phyloP scores from a whole-genome alignment of 140 eudicot species.

The Flaveria floridana region DNA sequence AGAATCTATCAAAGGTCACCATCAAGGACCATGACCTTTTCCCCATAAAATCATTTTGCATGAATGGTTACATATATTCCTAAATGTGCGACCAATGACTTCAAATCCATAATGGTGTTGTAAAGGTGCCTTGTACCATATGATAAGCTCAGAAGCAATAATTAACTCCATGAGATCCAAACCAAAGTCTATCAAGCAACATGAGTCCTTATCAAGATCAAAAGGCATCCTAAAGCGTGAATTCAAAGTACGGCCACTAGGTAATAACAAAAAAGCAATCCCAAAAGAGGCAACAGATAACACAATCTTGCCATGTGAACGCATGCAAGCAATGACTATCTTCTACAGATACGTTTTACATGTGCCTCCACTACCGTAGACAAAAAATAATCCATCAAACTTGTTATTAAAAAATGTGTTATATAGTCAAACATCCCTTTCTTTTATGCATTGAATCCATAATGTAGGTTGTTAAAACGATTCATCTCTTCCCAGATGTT shows the following conservation, averaged over 20 bases:
- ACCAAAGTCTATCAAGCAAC: not conserved
- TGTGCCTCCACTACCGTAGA: not conserved
- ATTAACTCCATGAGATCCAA: not conserved
- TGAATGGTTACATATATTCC: not conserved
- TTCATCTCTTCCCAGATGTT: no score
- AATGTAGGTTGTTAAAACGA: no score
- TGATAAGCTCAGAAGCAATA: not conserved
- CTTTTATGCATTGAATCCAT: no score
- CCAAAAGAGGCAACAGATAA: not conserved
- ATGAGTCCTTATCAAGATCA: not conserved
- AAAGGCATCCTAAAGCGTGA: not conserved
- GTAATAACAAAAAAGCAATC: not conserved
- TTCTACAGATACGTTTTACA: not conserved
- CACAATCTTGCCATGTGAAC: not conserved
- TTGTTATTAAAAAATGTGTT: no score
- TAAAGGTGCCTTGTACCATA: slow-evolving; percentile 28
- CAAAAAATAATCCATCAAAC: not conserved
- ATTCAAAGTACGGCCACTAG: not conserved
- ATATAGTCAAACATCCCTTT: not conserved
- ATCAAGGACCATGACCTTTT: slow-evolving; percentile 1
- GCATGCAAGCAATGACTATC: not conserved
- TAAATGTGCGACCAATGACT: not conserved
- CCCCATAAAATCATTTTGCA: slow-evolving; percentile 12
- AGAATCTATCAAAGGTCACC: slow-evolving; percentile 19
- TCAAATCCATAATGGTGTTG: slow-evolving; percentile 12